These are phyloP conservation scores for Citrus reticulata DNA, from an alignment of 345 rosid species.

Conservation along the genomic window DNA sequence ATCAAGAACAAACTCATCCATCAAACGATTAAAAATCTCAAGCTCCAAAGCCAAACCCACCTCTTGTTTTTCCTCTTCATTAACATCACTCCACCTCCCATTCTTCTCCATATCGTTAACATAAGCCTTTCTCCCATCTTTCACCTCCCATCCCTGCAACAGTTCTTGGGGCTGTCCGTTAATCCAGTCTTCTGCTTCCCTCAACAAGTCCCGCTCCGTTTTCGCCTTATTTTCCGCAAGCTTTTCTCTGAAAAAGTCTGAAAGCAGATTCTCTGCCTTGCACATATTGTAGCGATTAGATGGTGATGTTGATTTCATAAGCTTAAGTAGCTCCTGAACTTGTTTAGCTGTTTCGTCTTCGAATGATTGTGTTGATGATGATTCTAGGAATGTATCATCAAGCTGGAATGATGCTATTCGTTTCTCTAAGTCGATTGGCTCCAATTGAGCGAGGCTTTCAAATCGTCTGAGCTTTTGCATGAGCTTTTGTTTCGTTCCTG, in stretches of 20 bases:
- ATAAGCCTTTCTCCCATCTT: conserved; percentile 40
- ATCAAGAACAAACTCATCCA: conserved; percentile 54
- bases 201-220: conserved; percentile 15
- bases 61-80: conserved; percentile 25
- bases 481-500: conserved; percentile 47
- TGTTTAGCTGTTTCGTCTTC: neutral
- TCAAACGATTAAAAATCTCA: conserved; percentile 41
- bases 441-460: conserved; percentile 37
- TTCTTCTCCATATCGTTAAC: conserved; percentile 50
- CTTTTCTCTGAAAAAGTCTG: conserved; percentile 53
- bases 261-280: conserved; percentile 33
- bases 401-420: conserved; percentile 35
- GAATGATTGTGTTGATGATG: neutral
- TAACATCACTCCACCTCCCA: conserved; percentile 31
- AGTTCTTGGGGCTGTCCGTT: conserved; percentile 36
- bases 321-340: conserved; percentile 19
- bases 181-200: conserved; percentile 56
- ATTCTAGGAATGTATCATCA: conserved; percentile 19
- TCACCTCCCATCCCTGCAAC: conserved; percentile 57
- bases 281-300: neutral
- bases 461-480: conserved; percentile 34
- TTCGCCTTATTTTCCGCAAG: conserved; percentile 1
- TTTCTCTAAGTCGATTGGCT: conserved; percentile 61
- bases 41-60: conserved; percentile 43
- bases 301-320: conserved; percentile 6